Base-by-base conservation (phyloP, 805 yeast genomes). In the Metschnikowia shivogae region DNA sequence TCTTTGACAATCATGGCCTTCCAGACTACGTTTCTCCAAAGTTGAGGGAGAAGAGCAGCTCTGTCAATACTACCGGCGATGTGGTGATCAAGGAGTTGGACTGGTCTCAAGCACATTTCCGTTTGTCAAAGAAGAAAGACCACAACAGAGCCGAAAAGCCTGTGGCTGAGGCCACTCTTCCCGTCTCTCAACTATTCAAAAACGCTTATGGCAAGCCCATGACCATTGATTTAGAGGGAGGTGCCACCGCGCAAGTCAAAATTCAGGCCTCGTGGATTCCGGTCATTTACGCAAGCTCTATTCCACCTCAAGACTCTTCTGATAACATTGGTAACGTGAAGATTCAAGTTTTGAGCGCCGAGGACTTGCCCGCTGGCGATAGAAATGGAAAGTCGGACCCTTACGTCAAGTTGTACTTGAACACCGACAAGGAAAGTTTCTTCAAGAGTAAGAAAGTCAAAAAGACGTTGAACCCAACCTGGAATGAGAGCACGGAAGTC, bases 361-460 rank as follows among this genome's bases (percentile, higher is more conserved):
- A 74, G 12, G 78, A 78, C 42, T 73, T 93, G 47, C 80, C 84
- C 33, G 76, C 96, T 11, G 95, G 90, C n/a, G 99, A 93, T 66
- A 72, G 86, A 27, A 84, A 84, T 55, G 98, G 98, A 41, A 85
- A 86, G 62, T 88, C 97, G 3, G 99, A 93, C 67, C 99, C 99
- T 44, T 92, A 82, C 62, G 74, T 81, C 48, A 78, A 81, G 57
- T 75, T 89, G 50, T 81, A 74, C 58, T 60, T 88, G 56, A 82
- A 90, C 65, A 83, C 83, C 34, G 72, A 70, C 12, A 74, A 74
- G 43, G 78, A 78, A 27, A 62, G 67, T 29, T 72, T 86, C 48
- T 81, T 70, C 72, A 89, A 88, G 70, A 78, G 96, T 31, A 84
- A 87, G 66, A 83, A 83, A 26, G 72, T 79, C 49, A 93, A 90